Conservation (phyloP, 2,329 filamentous ascomycete species). For the Arthrobotrys sinensis region DNA sequence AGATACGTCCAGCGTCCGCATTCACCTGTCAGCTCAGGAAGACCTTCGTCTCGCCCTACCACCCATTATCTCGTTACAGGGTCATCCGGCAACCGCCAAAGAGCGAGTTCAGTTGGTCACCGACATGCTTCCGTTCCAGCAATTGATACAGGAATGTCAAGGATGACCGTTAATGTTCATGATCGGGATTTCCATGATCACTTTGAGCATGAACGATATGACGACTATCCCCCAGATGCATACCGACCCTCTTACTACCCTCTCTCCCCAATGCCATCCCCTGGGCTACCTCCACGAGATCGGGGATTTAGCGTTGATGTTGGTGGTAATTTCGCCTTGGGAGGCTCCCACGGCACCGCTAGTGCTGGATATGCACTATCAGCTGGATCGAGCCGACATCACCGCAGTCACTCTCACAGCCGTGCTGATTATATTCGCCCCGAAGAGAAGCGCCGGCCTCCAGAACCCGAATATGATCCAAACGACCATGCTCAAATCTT, state of each 20-base stretch:
- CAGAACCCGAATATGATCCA: conserved; percentile 50
- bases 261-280: conserved; percentile 54
- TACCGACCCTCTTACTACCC: conserved; percentile 51
- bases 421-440: conserved; percentile 41
- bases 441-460: conserved; percentile 39
- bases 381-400: conserved; percentile 11
- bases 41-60: conserved; percentile 29
- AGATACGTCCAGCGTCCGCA: conserved; percentile 57
- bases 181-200: conserved; percentile 19
- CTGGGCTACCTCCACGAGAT: conserved; percentile 42
- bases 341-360: conserved; percentile 27
- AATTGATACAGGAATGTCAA: conserved; percentile 44
- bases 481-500: conserved; percentile 53
- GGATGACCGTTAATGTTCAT: conserved; percentile 44
- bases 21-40: conserved; percentile 47
- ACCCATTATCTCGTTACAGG: conserved; percentile 46
- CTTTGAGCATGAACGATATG: conserved; percentile 34
- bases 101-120: conserved; percentile 53
- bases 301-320: conserved; percentile 52
- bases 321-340: conserved; percentile 48
- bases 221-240: conserved; percentile 48
- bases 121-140: conserved; percentile 16
- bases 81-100: conserved; percentile 21
- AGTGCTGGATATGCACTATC: conserved; percentile 44
- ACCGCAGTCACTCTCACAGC: conserved; percentile 21